These are phyloP conservation scores for Aspergillus neotritici DNA, from an alignment of 2,329 filamentous ascomycete genomes.

Conservation along the genomic window DNA sequence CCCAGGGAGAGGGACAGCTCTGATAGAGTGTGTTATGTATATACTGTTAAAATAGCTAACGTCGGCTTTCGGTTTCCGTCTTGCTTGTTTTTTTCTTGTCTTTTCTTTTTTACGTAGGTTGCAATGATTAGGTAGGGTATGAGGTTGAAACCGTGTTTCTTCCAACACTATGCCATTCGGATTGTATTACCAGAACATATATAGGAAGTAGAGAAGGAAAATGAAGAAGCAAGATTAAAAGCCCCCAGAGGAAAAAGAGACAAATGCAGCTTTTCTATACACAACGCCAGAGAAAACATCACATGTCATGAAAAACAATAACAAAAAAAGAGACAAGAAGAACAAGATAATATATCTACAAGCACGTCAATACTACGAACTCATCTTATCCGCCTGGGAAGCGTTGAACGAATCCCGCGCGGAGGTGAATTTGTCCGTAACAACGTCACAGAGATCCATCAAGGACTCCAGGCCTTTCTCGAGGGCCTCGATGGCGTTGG, in stretches of 20 bases:
- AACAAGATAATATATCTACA: constrained; percentile 12
- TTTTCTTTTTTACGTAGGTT: constrained; percentile 2
- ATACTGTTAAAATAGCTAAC: constrained; percentile 32
- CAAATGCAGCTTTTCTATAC: constrained; percentile 12
- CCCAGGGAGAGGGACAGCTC: constrained; percentile 16
- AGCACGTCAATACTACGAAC: constrained; percentile 18
- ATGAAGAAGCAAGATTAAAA: neutral
- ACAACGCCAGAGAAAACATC: constrained; percentile 18
- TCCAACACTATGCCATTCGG: too few relatives aligned
- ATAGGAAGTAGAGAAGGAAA: neutral
- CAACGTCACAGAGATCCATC: constrained; percentile 86
- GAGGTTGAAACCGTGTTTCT: too few relatives aligned
- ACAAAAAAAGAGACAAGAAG: constrained; percentile 5
- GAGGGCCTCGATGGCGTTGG: constrained; percentile 74
- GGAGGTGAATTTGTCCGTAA: constrained; percentile 78
- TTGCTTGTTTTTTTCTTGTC: constrained; percentile 10
- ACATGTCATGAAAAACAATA: constrained; percentile 5
- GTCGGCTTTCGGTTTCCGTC: constrained; percentile 6
- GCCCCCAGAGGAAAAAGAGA: neutral
- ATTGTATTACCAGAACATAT: too few relatives aligned
- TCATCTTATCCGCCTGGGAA: constrained; percentile 30
- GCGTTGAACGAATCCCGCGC: constrained; percentile 59
- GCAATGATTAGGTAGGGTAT: neutral
- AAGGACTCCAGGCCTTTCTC: constrained; percentile 86
- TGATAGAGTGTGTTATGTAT: constrained; percentile 32